Evolutionary conservation across 441 rosid genomes (phyloP).

Genomic region (Syzygium malaccense): DNA sequence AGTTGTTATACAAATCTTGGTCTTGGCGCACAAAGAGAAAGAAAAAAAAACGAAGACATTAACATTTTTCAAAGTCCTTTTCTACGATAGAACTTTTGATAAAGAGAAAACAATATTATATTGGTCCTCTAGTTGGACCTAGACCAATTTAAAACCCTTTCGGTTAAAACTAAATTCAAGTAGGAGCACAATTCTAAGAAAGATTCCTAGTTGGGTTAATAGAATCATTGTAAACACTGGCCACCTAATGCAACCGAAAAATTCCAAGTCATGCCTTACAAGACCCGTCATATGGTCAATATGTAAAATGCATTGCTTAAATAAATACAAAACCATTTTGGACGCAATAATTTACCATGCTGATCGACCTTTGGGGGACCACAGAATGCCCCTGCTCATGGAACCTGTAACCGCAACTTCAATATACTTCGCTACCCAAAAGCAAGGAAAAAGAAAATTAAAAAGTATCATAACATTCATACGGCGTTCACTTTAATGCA

Average conservation of each 20-base stretch:
- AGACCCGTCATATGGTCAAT: not conserved
- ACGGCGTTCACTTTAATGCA: rapidly evolving
- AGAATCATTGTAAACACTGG: not conserved
- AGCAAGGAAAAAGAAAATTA: not conserved
- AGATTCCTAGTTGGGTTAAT: not conserved
- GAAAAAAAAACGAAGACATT: not conserved
- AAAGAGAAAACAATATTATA: not conserved
- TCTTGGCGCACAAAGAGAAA: not conserved
- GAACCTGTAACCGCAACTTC: not conserved
- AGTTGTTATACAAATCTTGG: not conserved
- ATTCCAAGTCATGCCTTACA: not conserved
- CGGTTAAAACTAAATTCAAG: not conserved
- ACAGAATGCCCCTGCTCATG: not conserved
- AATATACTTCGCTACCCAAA: not conserved
- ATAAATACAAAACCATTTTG: not conserved
- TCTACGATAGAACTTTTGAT: not conserved
- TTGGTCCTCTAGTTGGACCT: not conserved
- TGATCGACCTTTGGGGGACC: not conserved
- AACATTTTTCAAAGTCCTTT: not conserved
- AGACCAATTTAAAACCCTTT: not conserved
- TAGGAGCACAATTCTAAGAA: not conserved
- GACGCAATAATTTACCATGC: not conserved
- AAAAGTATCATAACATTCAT: not conserved
- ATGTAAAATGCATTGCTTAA: not conserved
- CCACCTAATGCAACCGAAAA: not conserved